These are phyloP conservation scores for Scedosporium minutisporum DNA, from an alignment of 2,329 filamentous ascomycete genomes.

Conservation along the genomic window DNA sequence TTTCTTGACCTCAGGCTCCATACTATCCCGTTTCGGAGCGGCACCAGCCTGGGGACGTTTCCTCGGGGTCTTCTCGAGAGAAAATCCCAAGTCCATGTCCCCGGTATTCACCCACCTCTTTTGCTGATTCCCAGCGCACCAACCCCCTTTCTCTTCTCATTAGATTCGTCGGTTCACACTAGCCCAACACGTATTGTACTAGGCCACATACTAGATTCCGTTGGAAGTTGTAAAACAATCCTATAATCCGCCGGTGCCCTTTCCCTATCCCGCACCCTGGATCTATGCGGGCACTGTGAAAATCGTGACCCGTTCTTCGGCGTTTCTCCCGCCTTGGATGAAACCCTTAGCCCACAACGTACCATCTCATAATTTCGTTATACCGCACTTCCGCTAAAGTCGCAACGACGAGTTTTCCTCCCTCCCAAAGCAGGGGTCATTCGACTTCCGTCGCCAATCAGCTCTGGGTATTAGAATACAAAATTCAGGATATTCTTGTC, in stretches of 20 bases:
- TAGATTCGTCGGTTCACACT: neutral
- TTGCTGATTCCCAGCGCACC: neutral
- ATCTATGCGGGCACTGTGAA: neutral
- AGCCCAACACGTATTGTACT: neutral
- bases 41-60: neutral
- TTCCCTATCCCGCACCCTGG: neutral
- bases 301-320: neutral
- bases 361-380: neutral
- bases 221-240: constrained; percentile 8
- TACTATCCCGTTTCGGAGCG: constrained; percentile 1
- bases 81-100: constrained; percentile 12
- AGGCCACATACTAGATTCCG: constrained; percentile 1
- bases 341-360: neutral
- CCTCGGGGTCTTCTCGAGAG: neutral
- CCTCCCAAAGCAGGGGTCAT: neutral
- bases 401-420: neutral
- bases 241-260: neutral
- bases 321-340: neutral
- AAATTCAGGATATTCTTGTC: neutral
- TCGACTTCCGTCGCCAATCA: neutral
- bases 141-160: neutral
- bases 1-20: neutral
- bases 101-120: constrained; percentile 8
- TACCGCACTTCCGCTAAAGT: neutral
- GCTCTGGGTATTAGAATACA: neutral